Evolutionary conservation across 2,329 filamentous ascomycete species (phyloP).

Genomic region (Conoideocrella luteorostrata): DNA sequence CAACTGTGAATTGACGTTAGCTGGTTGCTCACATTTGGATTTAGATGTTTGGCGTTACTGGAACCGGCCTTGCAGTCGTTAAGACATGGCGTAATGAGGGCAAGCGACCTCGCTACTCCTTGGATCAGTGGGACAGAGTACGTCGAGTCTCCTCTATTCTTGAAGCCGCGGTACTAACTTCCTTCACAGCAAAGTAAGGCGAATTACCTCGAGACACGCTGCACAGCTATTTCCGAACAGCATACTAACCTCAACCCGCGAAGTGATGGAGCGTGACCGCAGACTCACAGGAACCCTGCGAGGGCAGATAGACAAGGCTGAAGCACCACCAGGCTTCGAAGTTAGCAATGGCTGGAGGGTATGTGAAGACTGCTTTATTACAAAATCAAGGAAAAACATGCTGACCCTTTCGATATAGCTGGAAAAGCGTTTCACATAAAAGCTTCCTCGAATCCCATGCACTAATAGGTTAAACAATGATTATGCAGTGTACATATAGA

Average conservation of each 20-base stretch:
- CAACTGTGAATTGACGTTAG: constrained; percentile 3
- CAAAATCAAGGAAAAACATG: constrained; percentile 3
- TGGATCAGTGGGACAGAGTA: constrained; percentile 60
- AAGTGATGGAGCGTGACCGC: constrained; percentile 61
- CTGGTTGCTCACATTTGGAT: constrained; percentile 4
- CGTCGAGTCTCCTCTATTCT: constrained; percentile 15
- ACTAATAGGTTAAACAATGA: not conserved
- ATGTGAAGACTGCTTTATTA: constrained; percentile 17
- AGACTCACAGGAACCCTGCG: constrained; percentile 53
- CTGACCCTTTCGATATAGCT: constrained; percentile 30
- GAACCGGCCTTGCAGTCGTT: constrained; percentile 51
- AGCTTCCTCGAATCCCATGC: constrained; percentile 6
- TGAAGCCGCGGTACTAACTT: constrained; percentile 20
- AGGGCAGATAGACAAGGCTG: constrained; percentile 50
- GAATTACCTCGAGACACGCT: not conserved
- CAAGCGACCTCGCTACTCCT: constrained; percentile 52
- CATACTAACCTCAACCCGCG: constrained; percentile 1
- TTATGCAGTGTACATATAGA: constrained; percentile 11
- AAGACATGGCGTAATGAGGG: constrained; percentile 53
- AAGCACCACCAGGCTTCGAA: constrained; percentile 54
- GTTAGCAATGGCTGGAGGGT: constrained; percentile 60
- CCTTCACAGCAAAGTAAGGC: constrained; percentile 46
- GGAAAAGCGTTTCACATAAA: constrained; percentile 46
- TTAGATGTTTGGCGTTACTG: constrained; percentile 59
- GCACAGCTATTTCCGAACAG: constrained; percentile 5